Evolutionary conservation across 495 filamentous ascomycete species (phyloP).

Genomic region (Aspergillus kassunensis): DNA sequence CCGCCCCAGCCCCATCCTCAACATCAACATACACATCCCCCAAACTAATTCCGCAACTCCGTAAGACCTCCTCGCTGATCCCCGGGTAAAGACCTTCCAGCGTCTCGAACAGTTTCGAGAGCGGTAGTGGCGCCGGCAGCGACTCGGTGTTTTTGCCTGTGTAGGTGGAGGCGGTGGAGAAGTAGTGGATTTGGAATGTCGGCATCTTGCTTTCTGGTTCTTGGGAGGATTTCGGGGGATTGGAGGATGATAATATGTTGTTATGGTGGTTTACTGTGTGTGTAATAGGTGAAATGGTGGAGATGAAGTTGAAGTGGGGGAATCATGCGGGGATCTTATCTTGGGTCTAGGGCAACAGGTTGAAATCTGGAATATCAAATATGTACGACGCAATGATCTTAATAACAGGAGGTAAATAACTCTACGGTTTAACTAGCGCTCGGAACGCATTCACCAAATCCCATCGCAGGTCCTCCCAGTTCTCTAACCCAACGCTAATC

Average conservation of each 20-base stretch:
- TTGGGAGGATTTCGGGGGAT: not conserved
- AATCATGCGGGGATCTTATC: no score
- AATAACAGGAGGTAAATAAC: no score
- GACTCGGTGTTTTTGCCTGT: constrained; percentile 67
- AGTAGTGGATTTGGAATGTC: constrained; percentile 78
- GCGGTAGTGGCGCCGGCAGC: constrained; percentile 67
- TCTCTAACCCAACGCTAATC: constrained; percentile 83
- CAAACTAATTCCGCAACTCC: constrained; percentile 76
- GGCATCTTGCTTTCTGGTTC: constrained; percentile 6
- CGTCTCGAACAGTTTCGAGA: constrained; percentile 59
- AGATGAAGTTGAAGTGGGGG: no score
- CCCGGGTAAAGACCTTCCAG: constrained; percentile 80
- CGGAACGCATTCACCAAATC: constrained; percentile 70
- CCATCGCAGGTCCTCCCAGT: constrained; percentile 74
- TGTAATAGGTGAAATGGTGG: no score
- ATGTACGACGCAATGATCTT: no score
- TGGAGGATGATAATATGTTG: not conserved
- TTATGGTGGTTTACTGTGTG: not conserved
- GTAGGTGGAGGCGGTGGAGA: constrained; percentile 72
- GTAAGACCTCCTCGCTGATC: constrained; percentile 68
- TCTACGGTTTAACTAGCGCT: constrained; percentile 23
- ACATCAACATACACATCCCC: constrained; percentile 88
- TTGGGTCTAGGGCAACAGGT: no score
- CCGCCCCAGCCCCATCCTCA: constrained; percentile 25
- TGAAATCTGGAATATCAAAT: no score